Evolutionary conservation across 2,329 filamentous ascomycete species (phyloP).

Genomic region (Cladosporium sp.): DNA sequence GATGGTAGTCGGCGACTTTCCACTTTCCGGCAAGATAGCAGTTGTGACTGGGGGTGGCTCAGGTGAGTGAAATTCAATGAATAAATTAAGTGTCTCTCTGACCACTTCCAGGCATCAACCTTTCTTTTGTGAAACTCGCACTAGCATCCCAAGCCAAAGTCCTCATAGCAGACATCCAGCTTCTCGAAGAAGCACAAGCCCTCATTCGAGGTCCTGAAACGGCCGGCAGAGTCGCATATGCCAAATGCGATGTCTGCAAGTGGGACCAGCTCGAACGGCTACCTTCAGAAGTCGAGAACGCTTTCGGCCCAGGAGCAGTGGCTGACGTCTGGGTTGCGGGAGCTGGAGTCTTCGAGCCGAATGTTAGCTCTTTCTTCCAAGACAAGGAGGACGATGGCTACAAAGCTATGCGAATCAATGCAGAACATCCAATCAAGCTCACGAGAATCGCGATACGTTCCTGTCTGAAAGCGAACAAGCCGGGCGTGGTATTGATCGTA

Average conservation of each 20-base stretch:
- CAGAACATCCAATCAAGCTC: conserved; percentile 38
- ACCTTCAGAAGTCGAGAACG: conserved; percentile 20
- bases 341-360: conserved; percentile 38
- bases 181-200: conserved; percentile 28
- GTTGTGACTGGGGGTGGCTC: conserved; percentile 25
- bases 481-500: conserved; percentile 33
- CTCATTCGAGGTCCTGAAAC: conserved; percentile 19
- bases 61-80: background rate
- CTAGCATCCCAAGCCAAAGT: conserved; percentile 24
- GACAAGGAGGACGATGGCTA: conserved; percentile 35
- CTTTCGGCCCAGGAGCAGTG: conserved; percentile 28
- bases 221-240: conserved; percentile 22
- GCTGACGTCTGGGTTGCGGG: conserved; percentile 37
- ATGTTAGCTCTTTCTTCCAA: conserved; percentile 33
- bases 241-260: conserved; percentile 32
- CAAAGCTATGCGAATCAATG: conserved; percentile 32
- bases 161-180: conserved; percentile 34
- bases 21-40: conserved; percentile 21
- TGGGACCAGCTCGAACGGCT: conserved; percentile 30
- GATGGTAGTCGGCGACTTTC: conserved; percentile 25
- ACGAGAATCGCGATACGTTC: conserved; percentile 35
- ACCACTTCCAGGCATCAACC: conserved; percentile 20
- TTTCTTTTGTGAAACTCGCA: conserved; percentile 21
- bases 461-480: conserved; percentile 31
- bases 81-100: background rate